A percentile compares a stretch with the other conserved stretches of the same genome.
Evolutionary conservation across 192 early-diverging fungal species (phyloP).

Genomic region (Dissophora globulifera): DNA sequence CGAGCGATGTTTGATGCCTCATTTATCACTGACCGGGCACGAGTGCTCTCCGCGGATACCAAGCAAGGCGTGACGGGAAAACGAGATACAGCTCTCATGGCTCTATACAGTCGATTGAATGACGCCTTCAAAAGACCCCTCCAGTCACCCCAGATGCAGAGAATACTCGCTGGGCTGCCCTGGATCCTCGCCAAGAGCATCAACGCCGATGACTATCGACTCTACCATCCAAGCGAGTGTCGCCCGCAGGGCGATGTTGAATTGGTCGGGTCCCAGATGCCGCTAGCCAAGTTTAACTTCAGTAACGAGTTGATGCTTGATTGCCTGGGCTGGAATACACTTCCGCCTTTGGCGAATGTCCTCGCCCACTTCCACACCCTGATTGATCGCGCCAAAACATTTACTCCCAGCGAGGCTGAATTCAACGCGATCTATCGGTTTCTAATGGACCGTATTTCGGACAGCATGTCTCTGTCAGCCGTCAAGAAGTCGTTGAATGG

Average conservation of each 20-base stretch:
- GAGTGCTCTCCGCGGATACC: background rate
- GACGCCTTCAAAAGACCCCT: background rate
- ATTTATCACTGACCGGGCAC: slow-evolving; percentile 3
- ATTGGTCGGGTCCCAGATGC: slow-evolving; percentile 20
- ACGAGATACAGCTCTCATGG: background rate
- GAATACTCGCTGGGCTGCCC: background rate
- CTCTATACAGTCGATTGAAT: slow-evolving; percentile 5
- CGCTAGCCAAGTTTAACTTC: background rate
- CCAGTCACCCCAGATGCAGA: background rate
- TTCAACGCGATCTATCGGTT: slow-evolving; percentile 9
- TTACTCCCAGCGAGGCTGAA: background rate
- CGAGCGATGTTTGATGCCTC: background rate
- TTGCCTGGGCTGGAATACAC: slow-evolving; percentile 31
- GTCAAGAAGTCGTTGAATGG: background rate
- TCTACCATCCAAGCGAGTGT: slow-evolving; percentile 12
- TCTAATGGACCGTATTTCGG: background rate
- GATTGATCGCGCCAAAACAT: background rate
- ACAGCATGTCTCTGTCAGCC: background rate
- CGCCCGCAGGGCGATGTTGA: background rate
- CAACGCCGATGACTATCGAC: background rate
- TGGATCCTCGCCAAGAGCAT: slow-evolving; percentile 11
- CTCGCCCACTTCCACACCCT: slow-evolving; percentile 10
- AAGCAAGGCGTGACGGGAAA: background rate
- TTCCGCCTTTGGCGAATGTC: slow-evolving; percentile 31
- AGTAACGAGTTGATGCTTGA: background rate